These are phyloP conservation scores for Aspergillus spinulosporus DNA, from an alignment of 2,329 filamentous ascomycete genomes.

Conservation along the genomic window DNA sequence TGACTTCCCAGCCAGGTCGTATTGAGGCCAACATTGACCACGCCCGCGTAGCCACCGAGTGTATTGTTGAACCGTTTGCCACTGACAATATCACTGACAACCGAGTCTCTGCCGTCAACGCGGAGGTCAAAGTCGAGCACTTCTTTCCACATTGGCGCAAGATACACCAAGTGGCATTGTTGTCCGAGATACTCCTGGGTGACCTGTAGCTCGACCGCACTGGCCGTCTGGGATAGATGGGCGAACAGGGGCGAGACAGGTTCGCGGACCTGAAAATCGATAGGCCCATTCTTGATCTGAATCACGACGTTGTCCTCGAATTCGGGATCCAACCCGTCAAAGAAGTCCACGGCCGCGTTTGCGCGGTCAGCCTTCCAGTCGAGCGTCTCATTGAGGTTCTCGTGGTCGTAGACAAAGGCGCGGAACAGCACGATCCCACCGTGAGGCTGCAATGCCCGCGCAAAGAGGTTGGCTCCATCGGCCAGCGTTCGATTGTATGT, in stretches of 20 bases:
- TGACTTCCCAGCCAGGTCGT: constrained; percentile 69
- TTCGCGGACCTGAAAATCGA: constrained; percentile 72
- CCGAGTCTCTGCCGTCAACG: constrained; percentile 57
- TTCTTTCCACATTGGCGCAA: constrained; percentile 68
- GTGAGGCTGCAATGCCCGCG: constrained; percentile 57
- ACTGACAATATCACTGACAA: constrained; percentile 61
- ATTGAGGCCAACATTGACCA: constrained; percentile 67
- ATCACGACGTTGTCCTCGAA: constrained; percentile 71
- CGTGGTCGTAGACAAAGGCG: constrained; percentile 68
- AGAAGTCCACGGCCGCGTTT: constrained; percentile 68
- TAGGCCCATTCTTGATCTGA: constrained; percentile 73
- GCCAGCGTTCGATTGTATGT: constrained; percentile 70
- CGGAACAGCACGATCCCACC: constrained; percentile 69
- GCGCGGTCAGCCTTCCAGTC: constrained; percentile 69
- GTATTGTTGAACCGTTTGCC: constrained; percentile 60
- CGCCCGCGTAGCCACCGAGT: constrained; percentile 64
- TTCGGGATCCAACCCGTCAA: constrained; percentile 62
- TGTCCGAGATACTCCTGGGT: constrained; percentile 71
- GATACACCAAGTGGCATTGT: constrained; percentile 67
- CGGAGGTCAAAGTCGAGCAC: constrained; percentile 68
- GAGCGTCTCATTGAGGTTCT: constrained; percentile 49
- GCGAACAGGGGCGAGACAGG: constrained; percentile 65
- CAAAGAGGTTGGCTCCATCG: constrained; percentile 69
- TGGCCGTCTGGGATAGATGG: constrained; percentile 49
- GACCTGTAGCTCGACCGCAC: constrained; percentile 66